Percentiles rank a stretch among this genome's conserved stretches.
Evolutionary conservation across 768 basidiomycete genomes (phyloP).

Genomic region (Lactarius indigo): DNA sequence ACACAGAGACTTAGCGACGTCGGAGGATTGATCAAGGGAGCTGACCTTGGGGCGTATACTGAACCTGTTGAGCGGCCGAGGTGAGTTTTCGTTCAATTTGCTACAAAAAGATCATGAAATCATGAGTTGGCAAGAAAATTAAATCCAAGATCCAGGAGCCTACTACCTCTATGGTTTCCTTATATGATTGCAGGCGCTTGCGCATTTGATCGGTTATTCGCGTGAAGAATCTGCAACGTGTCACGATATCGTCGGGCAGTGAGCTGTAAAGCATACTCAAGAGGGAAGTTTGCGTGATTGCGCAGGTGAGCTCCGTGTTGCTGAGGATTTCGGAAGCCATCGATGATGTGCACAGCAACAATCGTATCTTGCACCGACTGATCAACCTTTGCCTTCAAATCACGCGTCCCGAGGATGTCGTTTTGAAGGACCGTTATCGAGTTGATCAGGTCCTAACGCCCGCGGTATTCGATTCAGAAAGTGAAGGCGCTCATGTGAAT

Average conservation of each 20-base stretch:
- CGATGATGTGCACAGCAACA: conserved; percentile 69
- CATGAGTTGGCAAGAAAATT: not conserved
- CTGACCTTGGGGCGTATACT: conserved; percentile 72
- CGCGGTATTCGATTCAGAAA: not conserved
- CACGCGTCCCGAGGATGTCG: conserved; percentile 62
- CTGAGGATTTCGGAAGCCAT: conserved; percentile 74
- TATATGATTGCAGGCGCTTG: conserved; percentile 73
- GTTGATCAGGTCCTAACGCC: conserved; percentile 58
- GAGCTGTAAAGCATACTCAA: conserved; percentile 53
- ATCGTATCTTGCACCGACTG: conserved; percentile 80
- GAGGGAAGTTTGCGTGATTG: conserved; percentile 75
- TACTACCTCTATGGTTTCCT: conserved; percentile 66
- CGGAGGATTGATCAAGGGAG: conserved; percentile 1
- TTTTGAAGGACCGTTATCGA: conserved; percentile 59
- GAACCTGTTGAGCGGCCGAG: conserved; percentile 58
- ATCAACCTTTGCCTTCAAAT: conserved; percentile 71
- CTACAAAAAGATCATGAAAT: conserved; percentile 33
- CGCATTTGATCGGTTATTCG: conserved; percentile 70
- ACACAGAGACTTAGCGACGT: conserved; percentile 1
- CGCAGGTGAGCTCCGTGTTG: conserved; percentile 67
- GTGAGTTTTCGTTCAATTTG: conserved; percentile 83
- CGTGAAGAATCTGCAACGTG: conserved; percentile 56
- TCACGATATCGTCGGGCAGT: not conserved
- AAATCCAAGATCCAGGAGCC: not conserved
- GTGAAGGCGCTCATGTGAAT: not conserved